phyloP scores from a whole-genome alignment of 2,329 filamentous ascomycete genomes.

The Geosmithia putterillii region DNA sequence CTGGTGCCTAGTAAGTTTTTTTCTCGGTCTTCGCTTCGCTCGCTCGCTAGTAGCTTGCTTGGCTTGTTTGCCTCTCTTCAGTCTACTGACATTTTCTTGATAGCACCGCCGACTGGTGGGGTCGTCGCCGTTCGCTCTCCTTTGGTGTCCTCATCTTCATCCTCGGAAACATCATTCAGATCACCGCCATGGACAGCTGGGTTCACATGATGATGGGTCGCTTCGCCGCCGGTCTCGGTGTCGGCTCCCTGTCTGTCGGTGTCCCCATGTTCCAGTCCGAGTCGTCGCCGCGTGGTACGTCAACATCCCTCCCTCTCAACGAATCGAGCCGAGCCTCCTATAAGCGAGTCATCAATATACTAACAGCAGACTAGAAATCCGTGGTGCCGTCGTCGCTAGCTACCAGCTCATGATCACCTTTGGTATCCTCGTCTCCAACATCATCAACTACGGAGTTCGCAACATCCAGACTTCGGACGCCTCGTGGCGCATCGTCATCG shows the following conservation, averaged over 20 bases:
- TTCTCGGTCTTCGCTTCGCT: not conserved
- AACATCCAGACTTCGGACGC: conserved; percentile 24
- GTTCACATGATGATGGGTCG: conserved; percentile 54
- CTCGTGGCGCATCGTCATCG: conserved; percentile 49
- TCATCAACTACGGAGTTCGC: conserved; percentile 40
- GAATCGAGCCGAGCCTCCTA: not conserved
- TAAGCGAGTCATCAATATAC: too few species aligned
- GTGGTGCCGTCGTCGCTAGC: conserved; percentile 52
- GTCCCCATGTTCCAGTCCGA: conserved; percentile 59
- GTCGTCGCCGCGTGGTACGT: conserved; percentile 34
- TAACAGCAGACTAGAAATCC: conserved; percentile 28
- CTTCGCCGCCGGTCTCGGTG: conserved; percentile 53
- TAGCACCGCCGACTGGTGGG: conserved; percentile 40
- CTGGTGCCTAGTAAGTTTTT: conserved; percentile 25
- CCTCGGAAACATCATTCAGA: conserved; percentile 54
- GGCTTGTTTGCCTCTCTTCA: not conserved
- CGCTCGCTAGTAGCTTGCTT: too few species aligned
- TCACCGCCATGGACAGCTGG: conserved; percentile 44
- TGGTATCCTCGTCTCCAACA: conserved; percentile 48
- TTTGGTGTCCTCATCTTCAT: conserved; percentile 44
- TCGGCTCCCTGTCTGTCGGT: conserved; percentile 53
- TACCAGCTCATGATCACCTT: conserved; percentile 66
- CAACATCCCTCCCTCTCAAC: not conserved
- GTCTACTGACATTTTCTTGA: not conserved
- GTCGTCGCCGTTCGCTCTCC: conserved; percentile 41